Evolutionary conservation across 2,329 filamentous ascomycete species (phyloP).

Genomic region (Xylaria multiplex): DNA sequence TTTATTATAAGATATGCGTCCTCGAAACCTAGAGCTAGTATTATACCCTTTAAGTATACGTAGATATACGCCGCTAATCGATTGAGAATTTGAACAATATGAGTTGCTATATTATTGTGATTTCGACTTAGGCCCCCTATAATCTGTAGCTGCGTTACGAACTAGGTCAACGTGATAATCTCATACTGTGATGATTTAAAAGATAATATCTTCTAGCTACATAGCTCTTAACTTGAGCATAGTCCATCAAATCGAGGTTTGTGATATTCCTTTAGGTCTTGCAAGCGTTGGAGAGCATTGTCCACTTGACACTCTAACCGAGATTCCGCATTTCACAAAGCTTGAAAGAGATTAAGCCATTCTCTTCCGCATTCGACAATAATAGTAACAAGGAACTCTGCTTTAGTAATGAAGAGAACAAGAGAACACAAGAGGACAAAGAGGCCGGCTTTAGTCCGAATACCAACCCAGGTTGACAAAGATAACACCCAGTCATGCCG

Average conservation of each 20-base stretch:
- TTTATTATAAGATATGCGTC: background rate
- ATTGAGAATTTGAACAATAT: background rate
- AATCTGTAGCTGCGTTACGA: background rate
- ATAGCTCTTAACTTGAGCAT: background rate
- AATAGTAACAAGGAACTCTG: background rate
- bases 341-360: background rate
- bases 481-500: too few relatives aligned
- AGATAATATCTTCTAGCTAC: background rate
- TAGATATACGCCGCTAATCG: background rate
- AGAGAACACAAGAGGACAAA: background rate
- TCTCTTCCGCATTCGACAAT: background rate
- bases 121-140: background rate
- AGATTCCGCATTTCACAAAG: background rate
- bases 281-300: background rate
- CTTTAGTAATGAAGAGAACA: background rate
- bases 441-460: background rate
- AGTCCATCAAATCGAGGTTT: background rate
- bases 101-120: background rate
- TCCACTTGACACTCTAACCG: too few relatives aligned
- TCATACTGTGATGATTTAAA: background rate
- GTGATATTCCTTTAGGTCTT: background rate
- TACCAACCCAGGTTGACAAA: background rate
- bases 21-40: constrained; percentile 13
- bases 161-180: background rate
- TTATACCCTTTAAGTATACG: background rate